Evolutionary conservation across 2,329 filamentous ascomycete genomes (phyloP).

Genomic region (Epichloe festucae): DNA sequence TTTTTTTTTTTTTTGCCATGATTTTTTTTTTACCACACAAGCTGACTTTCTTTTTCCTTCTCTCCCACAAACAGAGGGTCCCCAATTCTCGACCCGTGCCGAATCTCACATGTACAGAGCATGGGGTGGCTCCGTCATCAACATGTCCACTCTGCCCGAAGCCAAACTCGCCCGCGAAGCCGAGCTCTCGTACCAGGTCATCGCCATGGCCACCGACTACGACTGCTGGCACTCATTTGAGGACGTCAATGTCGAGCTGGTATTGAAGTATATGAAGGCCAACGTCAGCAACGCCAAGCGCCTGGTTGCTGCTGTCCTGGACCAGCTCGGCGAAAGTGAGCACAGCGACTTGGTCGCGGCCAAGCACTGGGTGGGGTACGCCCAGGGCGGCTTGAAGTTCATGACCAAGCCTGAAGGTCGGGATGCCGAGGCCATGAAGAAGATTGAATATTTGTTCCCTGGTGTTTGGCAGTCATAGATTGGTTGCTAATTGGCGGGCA

Average conservation of each 20-base stretch:
- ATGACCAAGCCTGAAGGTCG: slow-evolving; percentile 74
- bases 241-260: slow-evolving; percentile 91
- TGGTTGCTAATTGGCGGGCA: neutral
- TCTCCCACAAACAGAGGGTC: slow-evolving; percentile 56
- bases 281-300: slow-evolving; percentile 79
- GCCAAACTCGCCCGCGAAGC: slow-evolving; percentile 93
- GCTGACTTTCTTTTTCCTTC: neutral
- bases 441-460: slow-evolving; percentile 77
- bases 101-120: slow-evolving; percentile 90
- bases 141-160: slow-evolving; percentile 94
- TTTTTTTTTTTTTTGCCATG: too few species aligned
- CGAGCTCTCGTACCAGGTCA: slow-evolving; percentile 94
- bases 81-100: slow-evolving; percentile 90
- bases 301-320: slow-evolving; percentile 75
- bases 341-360: slow-evolving; percentile 63
- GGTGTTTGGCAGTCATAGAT: slow-evolving; percentile 47
- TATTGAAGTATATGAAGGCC: slow-evolving; percentile 90
- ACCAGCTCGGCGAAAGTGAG: slow-evolving; percentile 69
- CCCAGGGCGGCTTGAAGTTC: slow-evolving; percentile 63
- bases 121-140: slow-evolving; percentile 92
- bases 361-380: slow-evolving; percentile 66
- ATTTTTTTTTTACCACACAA: neutral
- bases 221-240: slow-evolving; percentile 87
- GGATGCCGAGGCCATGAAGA: slow-evolving; percentile 61
- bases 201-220: slow-evolving; percentile 99